Evolutionary conservation across 2,329 filamentous ascomycete species (phyloP).

Genomic region (Aurifilum marmelostoma): DNA sequence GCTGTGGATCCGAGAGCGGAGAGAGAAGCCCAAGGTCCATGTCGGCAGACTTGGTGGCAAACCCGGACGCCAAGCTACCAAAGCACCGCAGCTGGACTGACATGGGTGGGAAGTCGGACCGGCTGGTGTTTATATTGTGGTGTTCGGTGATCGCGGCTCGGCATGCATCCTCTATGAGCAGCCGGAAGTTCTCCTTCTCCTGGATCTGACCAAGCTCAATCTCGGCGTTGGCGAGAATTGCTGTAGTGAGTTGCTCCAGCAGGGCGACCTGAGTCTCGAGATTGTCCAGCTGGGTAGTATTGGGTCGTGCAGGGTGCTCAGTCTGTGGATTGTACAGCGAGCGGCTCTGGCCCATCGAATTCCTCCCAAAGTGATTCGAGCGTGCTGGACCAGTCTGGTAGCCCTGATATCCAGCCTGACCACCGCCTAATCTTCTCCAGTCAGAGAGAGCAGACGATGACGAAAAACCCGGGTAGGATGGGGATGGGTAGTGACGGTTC

Average conservation of each 20-base stretch:
- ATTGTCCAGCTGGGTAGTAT: constrained; percentile 45
- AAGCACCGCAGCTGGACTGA: constrained; percentile 76
- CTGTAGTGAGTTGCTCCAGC: constrained; percentile 52
- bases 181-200: constrained; percentile 73
- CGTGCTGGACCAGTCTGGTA: constrained; percentile 29
- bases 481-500: constrained; percentile 39
- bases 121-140: constrained; percentile 48
- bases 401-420: constrained; percentile 28
- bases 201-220: constrained; percentile 66
- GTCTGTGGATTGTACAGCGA: constrained; percentile 38
- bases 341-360: constrained; percentile 16
- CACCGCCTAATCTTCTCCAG: constrained; percentile 35
- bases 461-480: constrained; percentile 38
- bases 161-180: constrained; percentile 66
- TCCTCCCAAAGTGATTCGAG: constrained; percentile 18
- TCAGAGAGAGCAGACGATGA: constrained; percentile 33
- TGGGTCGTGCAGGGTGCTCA: constrained; percentile 21
- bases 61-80: constrained; percentile 81
- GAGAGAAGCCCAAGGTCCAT: constrained; percentile 85
- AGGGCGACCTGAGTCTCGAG: constrained; percentile 51
- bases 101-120: constrained; percentile 51
- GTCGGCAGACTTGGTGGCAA: constrained; percentile 85
- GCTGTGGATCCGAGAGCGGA: constrained; percentile 57
- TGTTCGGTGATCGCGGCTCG: constrained; percentile 58
- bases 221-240: constrained; percentile 60